Conservation (phyloP, 2,329 filamentous ascomycete species). For the Plenodomus lindquistii region DNA sequence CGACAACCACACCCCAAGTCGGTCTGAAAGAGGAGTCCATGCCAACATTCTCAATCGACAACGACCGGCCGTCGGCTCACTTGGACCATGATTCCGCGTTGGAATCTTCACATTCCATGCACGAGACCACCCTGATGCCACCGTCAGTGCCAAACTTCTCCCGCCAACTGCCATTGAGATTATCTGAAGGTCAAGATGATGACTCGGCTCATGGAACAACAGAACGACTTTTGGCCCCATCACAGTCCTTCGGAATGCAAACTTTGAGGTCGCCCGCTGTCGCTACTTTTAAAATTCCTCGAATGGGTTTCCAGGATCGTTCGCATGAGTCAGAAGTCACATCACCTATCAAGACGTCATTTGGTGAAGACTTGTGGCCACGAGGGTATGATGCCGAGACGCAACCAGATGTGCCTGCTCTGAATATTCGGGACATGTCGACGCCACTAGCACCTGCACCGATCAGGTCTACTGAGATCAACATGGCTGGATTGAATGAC, state of each 20-base stretch:
- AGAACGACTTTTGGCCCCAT: constrained; percentile 19
- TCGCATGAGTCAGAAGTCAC: constrained; percentile 23
- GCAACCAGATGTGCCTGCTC: constrained; percentile 10
- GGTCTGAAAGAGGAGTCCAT: constrained; percentile 44
- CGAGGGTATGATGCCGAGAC: constrained; percentile 26
- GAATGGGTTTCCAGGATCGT: constrained; percentile 9
- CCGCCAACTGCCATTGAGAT: constrained; percentile 40
- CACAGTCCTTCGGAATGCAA: constrained; percentile 25
- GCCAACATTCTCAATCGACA: constrained; percentile 35
- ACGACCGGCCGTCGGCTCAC: constrained; percentile 16
- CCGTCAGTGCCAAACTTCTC: constrained; percentile 43
- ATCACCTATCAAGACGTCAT: constrained; percentile 36
- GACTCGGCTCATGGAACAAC: constrained; percentile 11
- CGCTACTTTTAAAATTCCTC: constrained; percentile 26
- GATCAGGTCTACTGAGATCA: constrained; percentile 22
- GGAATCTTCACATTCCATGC: constrained; percentile 13
- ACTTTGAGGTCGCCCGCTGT: constrained; percentile 35
- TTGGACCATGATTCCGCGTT: constrained; percentile 7
- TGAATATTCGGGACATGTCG: constrained; percentile 13
- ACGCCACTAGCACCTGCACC: constrained; percentile 27
- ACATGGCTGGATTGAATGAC: constrained; percentile 12
- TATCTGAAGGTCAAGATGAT: constrained; percentile 17
- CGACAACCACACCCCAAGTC: constrained; percentile 37
- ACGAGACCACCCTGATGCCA: constrained; percentile 17
- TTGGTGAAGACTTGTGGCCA: constrained; percentile 34